Percentiles rank a stretch among this genome's conserved stretches.
These are phyloP conservation scores for Malbranchea cinnamomea DNA, from an alignment of 2,329 filamentous ascomycete species.

Conservation along the genomic window DNA sequence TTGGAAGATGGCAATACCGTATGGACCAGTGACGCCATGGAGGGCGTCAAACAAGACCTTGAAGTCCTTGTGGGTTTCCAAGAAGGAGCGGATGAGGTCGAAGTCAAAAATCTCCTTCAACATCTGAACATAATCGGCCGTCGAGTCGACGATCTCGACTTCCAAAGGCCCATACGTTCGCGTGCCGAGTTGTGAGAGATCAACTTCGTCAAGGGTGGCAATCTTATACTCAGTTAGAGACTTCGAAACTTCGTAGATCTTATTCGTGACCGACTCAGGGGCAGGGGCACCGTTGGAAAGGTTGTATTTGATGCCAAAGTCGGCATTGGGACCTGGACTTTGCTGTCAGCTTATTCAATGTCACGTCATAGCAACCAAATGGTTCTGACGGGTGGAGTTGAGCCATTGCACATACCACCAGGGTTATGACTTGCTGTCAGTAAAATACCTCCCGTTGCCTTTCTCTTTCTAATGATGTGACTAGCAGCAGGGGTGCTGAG, in stretches of 20 bases:
- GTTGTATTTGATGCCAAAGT: slow-evolving; percentile 99
- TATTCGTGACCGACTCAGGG: slow-evolving; percentile 92
- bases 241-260: slow-evolving; percentile 90
- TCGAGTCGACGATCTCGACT: slow-evolving; percentile 90
- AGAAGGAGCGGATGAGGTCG: slow-evolving; percentile 85
- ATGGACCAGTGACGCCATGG: slow-evolving; percentile 86
- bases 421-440: slow-evolving; percentile 97
- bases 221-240: slow-evolving; percentile 84
- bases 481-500: slow-evolving; percentile 92
- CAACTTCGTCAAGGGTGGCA: slow-evolving; percentile 69
- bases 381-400: background rate
- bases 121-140: slow-evolving; percentile 81
- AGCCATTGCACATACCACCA: slow-evolving; percentile 57
- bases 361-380: background rate
- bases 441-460: slow-evolving; percentile 91
- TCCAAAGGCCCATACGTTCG: slow-evolving; percentile 75
- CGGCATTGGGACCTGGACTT: slow-evolving; percentile 62
- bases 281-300: slow-evolving; percentile 89
- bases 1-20: slow-evolving; percentile 89
- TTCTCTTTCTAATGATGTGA: slow-evolving; percentile 85
- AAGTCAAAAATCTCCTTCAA: slow-evolving; percentile 99
- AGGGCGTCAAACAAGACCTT: slow-evolving; percentile 94
- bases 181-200: slow-evolving; percentile 68
- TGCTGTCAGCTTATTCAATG: background rate
- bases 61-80: slow-evolving; percentile 74